Base-by-base conservation (phyloP, 164 flowering plant genomes). In the Cinnamomum chago region DNA sequence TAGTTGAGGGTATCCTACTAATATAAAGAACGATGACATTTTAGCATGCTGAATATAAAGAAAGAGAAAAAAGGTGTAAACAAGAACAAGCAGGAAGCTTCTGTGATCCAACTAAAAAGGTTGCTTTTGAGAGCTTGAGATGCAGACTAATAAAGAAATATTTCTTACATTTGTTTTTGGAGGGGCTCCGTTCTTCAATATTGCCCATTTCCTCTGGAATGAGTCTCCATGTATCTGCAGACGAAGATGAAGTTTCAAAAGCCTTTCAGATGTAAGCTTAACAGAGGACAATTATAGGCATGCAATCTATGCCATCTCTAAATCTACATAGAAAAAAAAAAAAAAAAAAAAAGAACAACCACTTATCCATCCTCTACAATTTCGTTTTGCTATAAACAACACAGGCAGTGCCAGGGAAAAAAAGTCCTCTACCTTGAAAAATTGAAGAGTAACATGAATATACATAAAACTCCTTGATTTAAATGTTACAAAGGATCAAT, bases 171-270 rank as follows among this genome's bases (percentile, higher is more conserved):
- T 87, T 65, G 77, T 24, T 64, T 73, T 27, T 50, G 95, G 94
- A 72, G 90, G 83, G 25, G 83, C 88, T 62, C 97, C 96, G 78
- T 85, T 83, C 84, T 93, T 95, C 62, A 95, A 78, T 23, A 90
- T 80, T 15, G 95, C 79, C 76, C 92, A 87, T 76, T 88, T 95
- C 85, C 98, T 84, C 76, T 95, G 95, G 77, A 91, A 95, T 24
- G 99, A 95, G 83, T 91, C 89, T 77, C 99, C 99, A 82, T 90
- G 95, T 94, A 95, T 93, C 99, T 95, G 90, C 6, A 66, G 17
- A 30, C 9, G 28, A 66, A 66, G 28, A 30, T 30, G 5, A 27
- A 66, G 28, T 1, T 2, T 28, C 68, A 28, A 66, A 30, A 30
- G 40, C n/a, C 66, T 9, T 64, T 64, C 24, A 64, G 25, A 24